Conservation (phyloP, 257 asterid species). For the Solanum paucissectum region DNA sequence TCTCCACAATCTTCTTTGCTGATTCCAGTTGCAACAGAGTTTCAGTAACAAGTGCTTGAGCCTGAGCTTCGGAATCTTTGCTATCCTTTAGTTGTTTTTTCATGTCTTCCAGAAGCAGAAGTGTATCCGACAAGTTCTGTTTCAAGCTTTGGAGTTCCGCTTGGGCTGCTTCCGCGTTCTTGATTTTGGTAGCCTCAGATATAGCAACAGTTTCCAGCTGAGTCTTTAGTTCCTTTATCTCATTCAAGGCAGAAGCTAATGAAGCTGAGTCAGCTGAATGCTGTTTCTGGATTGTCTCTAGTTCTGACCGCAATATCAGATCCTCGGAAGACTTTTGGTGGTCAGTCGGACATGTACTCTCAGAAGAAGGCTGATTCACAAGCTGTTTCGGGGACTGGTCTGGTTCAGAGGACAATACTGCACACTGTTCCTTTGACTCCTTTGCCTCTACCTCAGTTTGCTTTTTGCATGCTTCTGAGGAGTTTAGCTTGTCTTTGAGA, state of each 20-base stretch:
- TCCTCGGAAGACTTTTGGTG: conserved; percentile 11
- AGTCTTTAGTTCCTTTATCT: conserved; percentile 48
- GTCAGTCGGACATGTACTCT: conserved; percentile 3
- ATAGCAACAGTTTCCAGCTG: conserved; percentile 48
- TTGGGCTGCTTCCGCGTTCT: conserved; percentile 31
- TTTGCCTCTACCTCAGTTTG: conserved; percentile 59
- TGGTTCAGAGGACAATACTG: conserved; percentile 40
- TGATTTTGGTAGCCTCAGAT: conserved; percentile 40
- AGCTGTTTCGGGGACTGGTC: conserved; percentile 40
- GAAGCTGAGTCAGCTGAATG: conserved; percentile 35
- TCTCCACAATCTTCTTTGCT: conserved; percentile 47
- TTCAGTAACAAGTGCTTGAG: conserved; percentile 39
- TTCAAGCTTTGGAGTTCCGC: conserved; percentile 39
- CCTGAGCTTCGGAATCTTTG: conserved; percentile 60
- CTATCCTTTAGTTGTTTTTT: conserved; percentile 37
- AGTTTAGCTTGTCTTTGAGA: conserved; percentile 61
- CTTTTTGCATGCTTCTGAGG: conserved; percentile 58
- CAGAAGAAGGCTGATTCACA: conserved; percentile 12
- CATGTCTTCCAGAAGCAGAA: conserved; percentile 50
- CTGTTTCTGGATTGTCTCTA: conserved; percentile 23
- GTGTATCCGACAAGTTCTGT: conserved; percentile 35
- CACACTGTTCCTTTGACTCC: conserved; percentile 53
- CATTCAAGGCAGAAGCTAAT: conserved; percentile 49
- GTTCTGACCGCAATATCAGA: conserved; percentile 21
- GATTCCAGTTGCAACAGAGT: conserved; percentile 64